Base-by-base conservation (phyloP, 2,329 filamentous ascomycete species). In the Scedosporium apiospermum region DNA sequence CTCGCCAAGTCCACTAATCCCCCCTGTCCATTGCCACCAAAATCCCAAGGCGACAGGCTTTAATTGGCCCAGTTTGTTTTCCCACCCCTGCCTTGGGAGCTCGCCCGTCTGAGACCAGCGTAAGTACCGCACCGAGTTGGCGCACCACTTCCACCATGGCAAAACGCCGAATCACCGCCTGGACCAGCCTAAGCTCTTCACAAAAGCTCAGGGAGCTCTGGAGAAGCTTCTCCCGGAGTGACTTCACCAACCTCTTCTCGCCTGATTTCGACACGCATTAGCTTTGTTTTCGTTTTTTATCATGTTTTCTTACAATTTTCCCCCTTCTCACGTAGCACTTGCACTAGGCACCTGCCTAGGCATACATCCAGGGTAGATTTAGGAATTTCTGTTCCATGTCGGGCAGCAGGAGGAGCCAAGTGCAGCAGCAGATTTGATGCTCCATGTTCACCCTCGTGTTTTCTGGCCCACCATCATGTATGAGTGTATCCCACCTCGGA, bases 211-310 rank as follows among this genome's bases (percentile, higher is more conserved):
- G 60, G 23, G 14, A 58, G 46, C 18, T 23, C 30, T 44, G 60
- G 60, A 57, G 60, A 41, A 57, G 60, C 60, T 57, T 57, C 60
- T 55, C 60, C 60, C 3, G 5, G 12, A 57, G 60, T 61, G 60
- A 61, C 60, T 55, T 61, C 18, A 12, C 30, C 23, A n/a, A 23
- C 30, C 60, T 51, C 60, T 21, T 61, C 60, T 44, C 30, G 60
- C 49, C 30, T 55, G 60, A 42, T 41, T 44, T 42, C 21, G 42
- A 10, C 14, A 41, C 27, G 55, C 55, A 58, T 58, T 58, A 58
- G 55, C 27, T 58, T 30, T 58, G 55, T 41, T 58, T 58, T 23
- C n/a, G 6, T 55, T 23, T 55, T 55, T 30, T 9, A 38, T 12
- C 9, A 38, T 38, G 3, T 38, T 38, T 38, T 38, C 10, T 38